A percentile compares a stretch with the other conserved stretches of the same genome.
Evolutionary conservation across 306 rosid species (phyloP).

Genomic region (Leucaena leucocephala): DNA sequence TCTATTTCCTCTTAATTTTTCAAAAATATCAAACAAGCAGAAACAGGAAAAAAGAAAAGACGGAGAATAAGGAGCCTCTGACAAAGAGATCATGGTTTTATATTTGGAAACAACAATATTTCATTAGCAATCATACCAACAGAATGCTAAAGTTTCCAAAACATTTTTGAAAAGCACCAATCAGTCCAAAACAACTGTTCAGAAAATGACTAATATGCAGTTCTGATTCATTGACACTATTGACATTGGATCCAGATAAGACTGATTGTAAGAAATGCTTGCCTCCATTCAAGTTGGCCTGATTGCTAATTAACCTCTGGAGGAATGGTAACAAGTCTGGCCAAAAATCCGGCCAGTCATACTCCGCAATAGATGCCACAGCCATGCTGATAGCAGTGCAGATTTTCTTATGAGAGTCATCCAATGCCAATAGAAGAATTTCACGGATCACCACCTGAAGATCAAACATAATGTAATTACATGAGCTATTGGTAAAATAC

Average conservation of each 20-base stretch:
- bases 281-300: conserved; percentile 81
- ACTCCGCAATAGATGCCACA: conserved; percentile 81
- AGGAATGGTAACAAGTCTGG: conserved; percentile 86
- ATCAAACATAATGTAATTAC: conserved; percentile 39
- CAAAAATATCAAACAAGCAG: background rate
- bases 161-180: background rate
- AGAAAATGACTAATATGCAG: background rate
- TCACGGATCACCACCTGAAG: conserved; percentile 66
- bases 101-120: background rate
- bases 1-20: background rate
- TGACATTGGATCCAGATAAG: background rate
- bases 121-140: background rate
- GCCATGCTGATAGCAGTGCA: conserved; percentile 97
- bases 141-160: background rate
- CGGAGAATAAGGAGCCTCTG: background rate
- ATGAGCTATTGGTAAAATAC: background rate
- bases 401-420: conserved; percentile 85
- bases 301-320: conserved; percentile 69
- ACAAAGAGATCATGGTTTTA: conserved; percentile 1
- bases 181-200: background rate
- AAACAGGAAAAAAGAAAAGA: background rate
- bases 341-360: conserved; percentile 98
- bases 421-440: conserved; percentile 74
- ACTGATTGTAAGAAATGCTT: conserved; percentile 26
- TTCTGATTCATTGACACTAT: background rate